Evolutionary conservation across 345 rosid genomes (phyloP).

Genomic region (Hibiscus syriacus): DNA sequence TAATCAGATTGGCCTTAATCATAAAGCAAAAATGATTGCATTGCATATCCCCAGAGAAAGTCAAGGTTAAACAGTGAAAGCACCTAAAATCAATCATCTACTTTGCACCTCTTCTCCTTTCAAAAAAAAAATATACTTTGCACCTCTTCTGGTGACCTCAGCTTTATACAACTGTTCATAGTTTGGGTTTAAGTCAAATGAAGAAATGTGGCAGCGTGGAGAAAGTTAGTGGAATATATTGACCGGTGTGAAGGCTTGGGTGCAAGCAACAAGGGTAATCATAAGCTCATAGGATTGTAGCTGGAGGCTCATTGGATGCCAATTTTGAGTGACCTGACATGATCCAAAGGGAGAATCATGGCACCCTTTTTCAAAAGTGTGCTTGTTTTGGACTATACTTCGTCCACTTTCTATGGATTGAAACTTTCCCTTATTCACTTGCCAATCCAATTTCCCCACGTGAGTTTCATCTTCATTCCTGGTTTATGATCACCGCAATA

Average conservation of each 20-base stretch:
- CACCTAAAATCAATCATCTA: not conserved
- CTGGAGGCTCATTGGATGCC: constrained; percentile 9
- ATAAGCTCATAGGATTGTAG: not conserved
- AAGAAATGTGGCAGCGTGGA: not conserved
- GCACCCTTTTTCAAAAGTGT: not conserved
- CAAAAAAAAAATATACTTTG: too few species aligned
- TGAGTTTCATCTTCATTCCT: too few species aligned
- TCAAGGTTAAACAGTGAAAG: not conserved
- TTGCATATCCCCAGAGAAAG: not conserved
- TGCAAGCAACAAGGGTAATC: not conserved
- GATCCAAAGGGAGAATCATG: not conserved
- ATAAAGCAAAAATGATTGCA: not conserved
- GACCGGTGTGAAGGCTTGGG: not conserved
- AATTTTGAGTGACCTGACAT: not conserved
- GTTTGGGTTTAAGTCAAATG: not conserved
- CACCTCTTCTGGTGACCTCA: not conserved
- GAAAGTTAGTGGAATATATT: too few species aligned
- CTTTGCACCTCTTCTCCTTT: too few species aligned
- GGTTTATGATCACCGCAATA: too few species aligned
- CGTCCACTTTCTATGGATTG: too few species aligned
- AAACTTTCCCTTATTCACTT: too few species aligned
- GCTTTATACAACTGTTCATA: not conserved
- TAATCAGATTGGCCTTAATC: not conserved
- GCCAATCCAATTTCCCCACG: not conserved
- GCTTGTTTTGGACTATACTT: not conserved